Evolutionary conservation across 345 rosid genomes (phyloP).

Genomic region (Eucalyptus sp.): DNA sequence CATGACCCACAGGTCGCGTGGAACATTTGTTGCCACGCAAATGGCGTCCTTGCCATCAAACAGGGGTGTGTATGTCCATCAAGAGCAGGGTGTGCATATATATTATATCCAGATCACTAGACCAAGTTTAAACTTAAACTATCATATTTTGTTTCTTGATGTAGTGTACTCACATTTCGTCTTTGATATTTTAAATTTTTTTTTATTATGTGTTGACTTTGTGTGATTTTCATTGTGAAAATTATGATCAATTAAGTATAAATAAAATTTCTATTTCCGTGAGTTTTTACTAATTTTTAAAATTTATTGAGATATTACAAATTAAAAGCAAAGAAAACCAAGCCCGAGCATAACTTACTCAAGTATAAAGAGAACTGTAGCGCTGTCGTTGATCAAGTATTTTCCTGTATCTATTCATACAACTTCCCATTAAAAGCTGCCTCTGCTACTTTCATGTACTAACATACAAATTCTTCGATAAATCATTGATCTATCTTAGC

Average conservation of each 20-base stretch:
- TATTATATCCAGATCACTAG: fast-evolving
- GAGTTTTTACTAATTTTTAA: not conserved
- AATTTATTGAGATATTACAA: not conserved
- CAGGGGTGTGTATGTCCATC: fast-evolving
- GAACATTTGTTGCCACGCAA: not conserved
- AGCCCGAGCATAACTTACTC: not conserved
- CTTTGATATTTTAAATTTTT: not conserved
- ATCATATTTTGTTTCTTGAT: not conserved
- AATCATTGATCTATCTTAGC: not conserved
- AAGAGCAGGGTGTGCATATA: not conserved
- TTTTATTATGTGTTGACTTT: not conserved
- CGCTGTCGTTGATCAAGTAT: too few relatives aligned
- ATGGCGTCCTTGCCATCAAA: not conserved
- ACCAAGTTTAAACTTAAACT: fast-evolving
- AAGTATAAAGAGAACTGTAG: not conserved
- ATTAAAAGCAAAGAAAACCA: not conserved
- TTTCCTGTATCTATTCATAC: not conserved
- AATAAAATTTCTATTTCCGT: not conserved
- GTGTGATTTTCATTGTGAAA: not conserved
- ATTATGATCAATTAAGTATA: not conserved
- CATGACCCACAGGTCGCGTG: not conserved
- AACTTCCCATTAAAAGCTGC: not conserved
- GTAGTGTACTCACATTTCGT: not conserved
- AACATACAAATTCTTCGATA: not conserved
- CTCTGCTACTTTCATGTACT: not conserved